Evolutionary conservation across 2,329 filamentous ascomycete genomes (phyloP), one percentile per base, ranked within the genome.

Genomic region (Colletotrichum filicis): DNA sequence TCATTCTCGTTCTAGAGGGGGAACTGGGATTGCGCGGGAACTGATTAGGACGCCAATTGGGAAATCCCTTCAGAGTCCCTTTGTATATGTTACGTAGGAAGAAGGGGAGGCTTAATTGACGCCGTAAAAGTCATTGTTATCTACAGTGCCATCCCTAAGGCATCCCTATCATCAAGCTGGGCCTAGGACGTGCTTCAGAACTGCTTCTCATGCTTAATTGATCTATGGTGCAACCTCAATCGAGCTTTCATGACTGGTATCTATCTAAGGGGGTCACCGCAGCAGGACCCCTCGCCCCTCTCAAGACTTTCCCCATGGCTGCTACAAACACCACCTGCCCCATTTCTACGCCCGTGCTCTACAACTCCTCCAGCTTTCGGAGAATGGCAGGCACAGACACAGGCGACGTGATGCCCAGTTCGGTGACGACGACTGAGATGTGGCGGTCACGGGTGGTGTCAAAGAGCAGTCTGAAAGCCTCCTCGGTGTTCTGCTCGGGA

Each of bases 361-460:
- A 87, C 76, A 88, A 83, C 77, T 90, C 89, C 78, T 91, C 89
- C 76, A 90, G 81, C 78, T 88, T 91, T 74, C 88, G 83, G 76
- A 91, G 79, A 75, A 90, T 85, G 37, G 88, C 85, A 12, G 95
- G 93, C 55, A 98, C 95, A 8, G 95, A 95, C 78, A 93, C 95
- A 0, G 95, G 94, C 63, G 95, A 94, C 75, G 97, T 89, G 78
- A 91, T 94, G 55, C 96, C 97, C 80, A 96, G 92, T 84, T 99
- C 97, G 3, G 95, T 98, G 62, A 98, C 91, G 53, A 99, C 92
- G 82, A 95, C 93, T 52, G 94, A 92, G 76, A 98, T 92, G 79
- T 95, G 95, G 78, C 94, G 93, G 4, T 94, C 94, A 16, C 93
- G 93, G 1, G 97, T 99, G 60, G 96, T 94, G 81, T 99, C 97